Evolutionary conservation across 805 yeast genomes (phyloP), one percentile per base, ranked within the genome.

Genomic region (Jamesozyma hellenica): DNA sequence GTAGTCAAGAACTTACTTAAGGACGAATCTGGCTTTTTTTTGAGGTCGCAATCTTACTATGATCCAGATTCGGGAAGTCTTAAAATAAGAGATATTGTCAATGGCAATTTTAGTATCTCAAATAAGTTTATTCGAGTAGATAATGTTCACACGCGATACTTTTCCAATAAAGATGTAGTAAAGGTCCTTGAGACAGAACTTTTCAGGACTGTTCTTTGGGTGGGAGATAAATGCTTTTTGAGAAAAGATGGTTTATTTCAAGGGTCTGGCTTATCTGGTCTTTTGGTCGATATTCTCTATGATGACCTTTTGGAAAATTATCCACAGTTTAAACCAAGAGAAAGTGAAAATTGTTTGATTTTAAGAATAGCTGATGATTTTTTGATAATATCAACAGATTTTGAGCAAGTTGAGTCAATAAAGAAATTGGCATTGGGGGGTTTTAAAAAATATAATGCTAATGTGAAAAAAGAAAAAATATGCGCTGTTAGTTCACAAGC

Each of bases 311-410:
- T 82, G 10, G 65, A 67, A 23, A 45, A 46, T 17, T 45, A 50
- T 27, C 3, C 44, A 46, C 35, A 48, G 49, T 48, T 63, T 65
- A 17, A 46, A 52, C 51, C 53, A 30, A 30, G 55, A n/a, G 28
- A 44, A 1, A 37, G 45, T 3, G 42, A 49, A 5, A 49, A 58
- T 2, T 59, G 70, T 13, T 42, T 70, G 2, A 54, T 85, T 2
- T 41, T 85, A 7, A 61, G 96, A 39, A 57, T 84, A 16, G 94
- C 86, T 0, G 97, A 88, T 60, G 97, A 88, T 55, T 88, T 88
- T 51, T 54, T 88, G 21, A 65, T 85, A n/a, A 59, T 88, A 0
- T 71, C 92, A 0, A 64, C 75, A 0, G 53, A 66, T 28, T 21
- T 49, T 10, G 38, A 42, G 0, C 50, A 55, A 10, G 67, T 77